Conservation (phyloP, 2,329 filamentous ascomycete genomes). For the Orbilia blumenaviensis region DNA sequence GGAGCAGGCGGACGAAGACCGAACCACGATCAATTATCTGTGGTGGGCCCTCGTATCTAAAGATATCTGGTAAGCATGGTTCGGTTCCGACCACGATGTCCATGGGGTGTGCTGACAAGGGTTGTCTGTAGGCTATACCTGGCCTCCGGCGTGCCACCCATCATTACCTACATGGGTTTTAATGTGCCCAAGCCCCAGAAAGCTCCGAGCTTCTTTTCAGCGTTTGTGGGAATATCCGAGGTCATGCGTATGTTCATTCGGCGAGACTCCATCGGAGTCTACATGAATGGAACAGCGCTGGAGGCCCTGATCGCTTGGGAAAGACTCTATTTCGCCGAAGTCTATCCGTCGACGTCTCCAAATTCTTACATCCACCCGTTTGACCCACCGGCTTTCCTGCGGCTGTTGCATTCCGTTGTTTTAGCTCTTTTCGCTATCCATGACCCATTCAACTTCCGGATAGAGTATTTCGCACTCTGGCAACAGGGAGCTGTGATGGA, state of each 20-base stretch:
- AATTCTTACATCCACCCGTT: constrained; percentile 17
- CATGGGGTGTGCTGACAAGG: not conserved
- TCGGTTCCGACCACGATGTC: not conserved
- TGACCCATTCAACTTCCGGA: constrained; percentile 13
- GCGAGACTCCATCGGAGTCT: constrained; percentile 47
- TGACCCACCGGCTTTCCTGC: constrained; percentile 48
- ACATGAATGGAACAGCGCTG: constrained; percentile 31
- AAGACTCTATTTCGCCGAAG: constrained; percentile 20
- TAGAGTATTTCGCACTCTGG: constrained; percentile 18
- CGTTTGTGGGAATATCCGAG: constrained; percentile 54
- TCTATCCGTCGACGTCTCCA: constrained; percentile 16
- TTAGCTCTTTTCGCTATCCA: constrained; percentile 50
- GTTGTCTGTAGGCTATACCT: constrained; percentile 53
- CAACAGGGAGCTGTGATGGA: constrained; percentile 19
- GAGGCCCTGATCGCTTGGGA: constrained; percentile 50
- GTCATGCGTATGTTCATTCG: constrained; percentile 55
- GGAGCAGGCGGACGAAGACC: constrained; percentile 45
- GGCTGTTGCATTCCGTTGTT: constrained; percentile 49
- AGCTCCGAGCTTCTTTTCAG: constrained; percentile 36
- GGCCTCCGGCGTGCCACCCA: constrained; percentile 55
- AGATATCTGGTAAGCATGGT: constrained; percentile 54
- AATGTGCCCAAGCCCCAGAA: constrained; percentile 45
- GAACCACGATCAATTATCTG: constrained; percentile 51
- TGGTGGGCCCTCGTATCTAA: constrained; percentile 56
- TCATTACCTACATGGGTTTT: constrained; percentile 56